Base-by-base conservation (phyloP, 495 filamentous ascomycete species). In the Ascodesmis nigricans region DNA sequence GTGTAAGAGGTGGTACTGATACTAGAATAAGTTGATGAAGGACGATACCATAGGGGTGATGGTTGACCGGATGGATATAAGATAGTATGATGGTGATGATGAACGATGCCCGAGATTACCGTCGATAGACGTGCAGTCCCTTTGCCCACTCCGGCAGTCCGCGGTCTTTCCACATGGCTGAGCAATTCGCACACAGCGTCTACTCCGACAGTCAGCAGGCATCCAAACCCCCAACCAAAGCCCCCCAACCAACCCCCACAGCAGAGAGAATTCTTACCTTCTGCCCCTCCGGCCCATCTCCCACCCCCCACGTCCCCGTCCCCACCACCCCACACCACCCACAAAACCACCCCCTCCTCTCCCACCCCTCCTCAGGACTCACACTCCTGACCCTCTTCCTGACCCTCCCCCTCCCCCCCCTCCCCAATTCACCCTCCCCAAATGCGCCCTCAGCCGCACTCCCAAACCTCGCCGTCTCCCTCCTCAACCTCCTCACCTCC, bases 161-260 rank as follows among this genome's bases (percentile, higher is more conserved):
- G 50, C 83, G 77, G 34, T 82, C 74, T 48, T 92, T 84, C 47
- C 71, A 92, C 3, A 79, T 58, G 33, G 80, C 73, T 36, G 81
- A 84, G 57, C 87, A 99, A 50, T 91, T 95, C 54, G 77, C 75
- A 57, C 87, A 99, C 14, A 99, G 68, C 15, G 80, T 75, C 83
- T 91, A 39, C 5, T 27, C n/a, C 6, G 5, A 33, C 19, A 26
- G 37, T 49, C 29, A 40, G 45, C 39, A 38, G 41, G 21, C 18
- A 25, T 21, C 23, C 5, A n/a, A n/a, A n/a, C n/a, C 4, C 7
- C 31, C 7, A 31, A 36, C 5, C 37, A 29, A 10, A 1, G 15
- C 11, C 28, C 10, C 25, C 21, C 22, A 31, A 33, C n/a, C 27
- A 21, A 9, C 2, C 25, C 41, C 25, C 14, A 1, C n/a, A 35